A percentile compares a stretch with the other conserved stretches of the same genome.
These are phyloP conservation scores for Sodiomyces alkalinus DNA, from an alignment of 2,329 filamentous ascomycete genomes.

Conservation along the genomic window DNA sequence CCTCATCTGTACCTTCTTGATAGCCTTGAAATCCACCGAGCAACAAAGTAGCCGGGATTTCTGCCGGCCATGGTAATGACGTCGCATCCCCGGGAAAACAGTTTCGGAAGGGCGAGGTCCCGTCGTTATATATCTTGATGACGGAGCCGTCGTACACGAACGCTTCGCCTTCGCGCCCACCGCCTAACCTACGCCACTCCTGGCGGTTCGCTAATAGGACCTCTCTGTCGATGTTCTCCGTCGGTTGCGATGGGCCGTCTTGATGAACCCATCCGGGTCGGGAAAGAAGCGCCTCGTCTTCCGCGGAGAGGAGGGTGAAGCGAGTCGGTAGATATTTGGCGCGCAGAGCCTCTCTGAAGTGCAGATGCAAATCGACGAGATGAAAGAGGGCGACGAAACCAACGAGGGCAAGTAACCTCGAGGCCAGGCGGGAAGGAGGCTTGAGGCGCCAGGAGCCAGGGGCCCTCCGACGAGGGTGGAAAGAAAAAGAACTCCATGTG, in stretches of 20 bases:
- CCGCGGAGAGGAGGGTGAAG: conserved; percentile 1
- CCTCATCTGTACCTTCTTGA: no score
- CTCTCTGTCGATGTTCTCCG: not conserved
- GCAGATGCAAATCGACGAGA: conserved; percentile 4
- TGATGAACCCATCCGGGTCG: conserved; percentile 2
- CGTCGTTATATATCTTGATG: conserved; percentile 15
- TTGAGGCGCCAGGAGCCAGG: not conserved
- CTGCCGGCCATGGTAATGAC: conserved; percentile 14
- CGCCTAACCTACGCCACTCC: conserved; percentile 14
- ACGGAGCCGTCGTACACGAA: conserved; percentile 14
- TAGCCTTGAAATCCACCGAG: conserved; percentile 12
- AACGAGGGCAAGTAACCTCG: conserved; percentile 3
- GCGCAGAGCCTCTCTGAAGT: conserved; percentile 4
- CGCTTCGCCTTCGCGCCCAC: conserved; percentile 15
- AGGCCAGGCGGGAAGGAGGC: conserved; percentile 1
- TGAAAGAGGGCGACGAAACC: conserved; percentile 4
- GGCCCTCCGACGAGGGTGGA: conserved; percentile 3
- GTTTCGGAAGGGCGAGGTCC: conserved; percentile 15
- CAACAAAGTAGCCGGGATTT: conserved; percentile 15
- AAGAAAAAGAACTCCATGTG: conserved; percentile 6
- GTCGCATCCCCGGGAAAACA: conserved; percentile 10
- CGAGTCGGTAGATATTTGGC: conserved; percentile 6
- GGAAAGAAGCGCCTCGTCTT: conserved; percentile 2
- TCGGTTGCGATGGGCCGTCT: no score
- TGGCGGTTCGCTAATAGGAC: conserved; percentile 8